These are phyloP conservation scores for Wickerhamomyces rabaulensis DNA, from an alignment of 805 yeast species.

Conservation along the genomic window DNA sequence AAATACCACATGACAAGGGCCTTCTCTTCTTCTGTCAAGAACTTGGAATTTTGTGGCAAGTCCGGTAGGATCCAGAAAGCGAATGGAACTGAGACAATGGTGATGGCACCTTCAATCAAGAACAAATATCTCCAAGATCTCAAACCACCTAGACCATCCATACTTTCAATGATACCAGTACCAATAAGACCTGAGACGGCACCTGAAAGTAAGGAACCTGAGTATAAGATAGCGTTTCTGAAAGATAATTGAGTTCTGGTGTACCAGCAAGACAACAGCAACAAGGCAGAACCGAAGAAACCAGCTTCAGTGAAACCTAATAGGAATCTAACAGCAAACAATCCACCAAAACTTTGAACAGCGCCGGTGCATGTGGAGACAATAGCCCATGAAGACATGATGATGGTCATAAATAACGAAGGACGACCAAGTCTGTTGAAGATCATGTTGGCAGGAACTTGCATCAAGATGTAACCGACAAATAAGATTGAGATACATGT, in stretches of 20 bases:
- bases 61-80: conserved; percentile 46
- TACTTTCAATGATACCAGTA: conserved; percentile 42
- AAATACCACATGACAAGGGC: conserved; percentile 28
- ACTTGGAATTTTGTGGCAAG: conserved; percentile 45
- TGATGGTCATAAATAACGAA: conserved; percentile 40
- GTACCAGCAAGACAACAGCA: conserved; percentile 51
- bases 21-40: conserved; percentile 39
- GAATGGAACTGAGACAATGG: conserved; percentile 42
- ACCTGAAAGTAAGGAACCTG: conserved; percentile 47
- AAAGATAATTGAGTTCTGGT: conserved; percentile 43
- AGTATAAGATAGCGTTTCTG: conserved; percentile 44
- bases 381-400: conserved; percentile 45
- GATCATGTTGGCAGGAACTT: conserved; percentile 42
- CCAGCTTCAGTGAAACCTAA: conserved; percentile 44
- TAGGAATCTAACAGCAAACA: conserved; percentile 30
- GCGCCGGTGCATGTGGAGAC: conserved; percentile 34
- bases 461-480: conserved; percentile 49
- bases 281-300: conserved; percentile 45
- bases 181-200: conserved; percentile 52
- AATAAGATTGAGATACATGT: conserved; percentile 45
- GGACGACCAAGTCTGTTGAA: conserved; percentile 43
- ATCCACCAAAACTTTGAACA: conserved; percentile 23
- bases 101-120: conserved; percentile 49
- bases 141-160: conserved; percentile 36
- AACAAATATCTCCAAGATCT: conserved; percentile 56